phyloP scores from a whole-genome alignment of 2,329 filamentous ascomycete species.

The Ophiostoma angusticollis region DNA sequence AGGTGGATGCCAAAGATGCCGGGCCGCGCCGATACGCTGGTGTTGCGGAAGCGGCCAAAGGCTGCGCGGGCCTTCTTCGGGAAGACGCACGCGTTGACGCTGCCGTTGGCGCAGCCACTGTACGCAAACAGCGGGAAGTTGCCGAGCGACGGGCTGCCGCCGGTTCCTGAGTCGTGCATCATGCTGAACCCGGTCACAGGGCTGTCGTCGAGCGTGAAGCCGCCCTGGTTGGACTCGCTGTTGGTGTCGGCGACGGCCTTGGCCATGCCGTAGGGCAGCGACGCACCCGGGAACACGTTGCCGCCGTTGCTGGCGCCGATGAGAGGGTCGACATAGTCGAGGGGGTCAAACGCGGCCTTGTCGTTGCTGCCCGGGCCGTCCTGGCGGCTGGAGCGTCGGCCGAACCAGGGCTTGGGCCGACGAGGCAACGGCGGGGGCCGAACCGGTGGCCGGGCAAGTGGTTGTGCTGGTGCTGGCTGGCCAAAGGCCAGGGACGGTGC shows the following conservation, averaged over 20 bases:
- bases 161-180: constrained; percentile 47
- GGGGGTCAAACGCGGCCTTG: constrained; percentile 10
- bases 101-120: constrained; percentile 44
- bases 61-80: constrained; percentile 31
- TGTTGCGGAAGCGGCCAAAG: constrained; percentile 33
- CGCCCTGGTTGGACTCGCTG: constrained; percentile 40
- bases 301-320: constrained; percentile 30
- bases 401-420: too few relatives aligned
- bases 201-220: constrained; percentile 39
- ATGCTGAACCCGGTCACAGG: constrained; percentile 42
- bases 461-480: too few relatives aligned
- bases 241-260: constrained; percentile 45
- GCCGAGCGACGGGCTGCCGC: constrained; percentile 48
- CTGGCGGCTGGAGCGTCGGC: too few relatives aligned
- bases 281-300: constrained; percentile 32
- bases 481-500: too few relatives aligned
- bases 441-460: too few relatives aligned
- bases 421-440: too few relatives aligned
- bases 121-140: constrained; percentile 65
- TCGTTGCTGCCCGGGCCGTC: too few relatives aligned
- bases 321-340: constrained; percentile 23
- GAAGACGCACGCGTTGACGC: constrained; percentile 49
- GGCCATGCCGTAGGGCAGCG: constrained; percentile 36
- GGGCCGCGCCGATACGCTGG: constrained; percentile 42
- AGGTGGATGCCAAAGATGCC: constrained; percentile 54